These are phyloP conservation scores for Penicillium sp. DNA, from an alignment of 2,329 filamentous ascomycete genomes.

Conservation along the genomic window DNA sequence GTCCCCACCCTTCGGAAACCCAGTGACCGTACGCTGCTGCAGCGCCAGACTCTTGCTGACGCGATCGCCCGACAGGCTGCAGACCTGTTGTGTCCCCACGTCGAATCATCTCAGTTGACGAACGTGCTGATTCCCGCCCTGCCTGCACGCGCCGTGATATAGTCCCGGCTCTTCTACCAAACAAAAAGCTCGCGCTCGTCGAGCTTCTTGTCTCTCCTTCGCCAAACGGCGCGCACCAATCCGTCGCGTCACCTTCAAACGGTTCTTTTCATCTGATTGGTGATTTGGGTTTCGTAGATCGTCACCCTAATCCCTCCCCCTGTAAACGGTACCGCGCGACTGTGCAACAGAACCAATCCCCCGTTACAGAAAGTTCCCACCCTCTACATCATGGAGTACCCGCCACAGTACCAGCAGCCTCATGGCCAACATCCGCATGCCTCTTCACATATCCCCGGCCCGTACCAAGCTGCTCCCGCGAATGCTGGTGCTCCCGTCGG, in stretches of 20 bases:
- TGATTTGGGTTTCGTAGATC: slow-evolving; percentile 9
- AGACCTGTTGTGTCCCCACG: slow-evolving; percentile 38
- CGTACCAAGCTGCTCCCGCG: slow-evolving; percentile 66
- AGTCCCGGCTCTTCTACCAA: slow-evolving; percentile 27
- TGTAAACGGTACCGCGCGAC: slow-evolving; percentile 25
- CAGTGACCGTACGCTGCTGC: slow-evolving; percentile 49
- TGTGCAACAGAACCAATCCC: slow-evolving; percentile 29
- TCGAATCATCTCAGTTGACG: slow-evolving; percentile 47
- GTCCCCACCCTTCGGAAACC: slow-evolving; percentile 34
- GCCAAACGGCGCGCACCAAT: slow-evolving; percentile 14
- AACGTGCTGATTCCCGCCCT: slow-evolving; percentile 29
- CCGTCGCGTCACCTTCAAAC: slow-evolving; percentile 18
- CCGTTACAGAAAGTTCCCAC: slow-evolving; percentile 26
- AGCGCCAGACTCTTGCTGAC: slow-evolving; percentile 43
- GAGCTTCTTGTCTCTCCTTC: slow-evolving; percentile 20
- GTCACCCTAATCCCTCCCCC: slow-evolving; percentile 7
- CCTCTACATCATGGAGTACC: slow-evolving; percentile 82
- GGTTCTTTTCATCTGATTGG: slow-evolving; percentile 24
- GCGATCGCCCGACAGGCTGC: slow-evolving; percentile 42
- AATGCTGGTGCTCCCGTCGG: slow-evolving; percentile 49
- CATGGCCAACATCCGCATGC: slow-evolving; percentile 66
- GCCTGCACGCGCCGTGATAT: slow-evolving; percentile 32
- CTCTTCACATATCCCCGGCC: slow-evolving; percentile 60
- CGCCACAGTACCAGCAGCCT: slow-evolving; percentile 71
- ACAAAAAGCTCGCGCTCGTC: slow-evolving; percentile 27